Evolutionary conservation across 345 rosid genomes (phyloP), one percentile per base, ranked within the genome.

Genomic region (Microcos paniculata): DNA sequence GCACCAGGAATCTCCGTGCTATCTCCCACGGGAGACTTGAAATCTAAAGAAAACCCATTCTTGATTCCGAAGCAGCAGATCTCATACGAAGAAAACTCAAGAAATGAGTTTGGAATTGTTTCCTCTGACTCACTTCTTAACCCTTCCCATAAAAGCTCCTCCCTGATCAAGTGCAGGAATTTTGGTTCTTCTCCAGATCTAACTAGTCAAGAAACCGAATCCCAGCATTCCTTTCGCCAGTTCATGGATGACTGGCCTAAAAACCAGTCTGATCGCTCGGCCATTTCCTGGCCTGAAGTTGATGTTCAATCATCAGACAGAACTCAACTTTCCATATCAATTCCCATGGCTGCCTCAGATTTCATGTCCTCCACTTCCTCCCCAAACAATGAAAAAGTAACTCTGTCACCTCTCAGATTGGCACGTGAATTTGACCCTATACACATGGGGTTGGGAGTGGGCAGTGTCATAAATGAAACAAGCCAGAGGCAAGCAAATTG

Each of bases 211-310:
- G 84, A 82, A 74, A 80, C 79, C 26, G 79, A 79, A 74, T 72
- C 86, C 11, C 88, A 90, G 18, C 82, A 85, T 30, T 84, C 87
- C 45, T 58, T 85, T 48, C 88, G 80, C 61, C 92, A 88, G 62
- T 90, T 91, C 84, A 88, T 87, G 83, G 88, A 89, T 8, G 85
- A 85, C 49, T 88, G 94, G 90, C 85, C 92, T 31, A 84, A 77
- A 76, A 72, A 49, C 64, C 84, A 84, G 57, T 76, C 87, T 15
- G 83, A 85, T 76, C 84, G 76, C 11, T 53, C 88, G 0, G 52
- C 80, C 30, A 56, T 83, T 46, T 83, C 88, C 15, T 89, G 93
- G 91, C 80, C 89, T 33, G 86, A 71, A 48, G 73, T 77, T 38
- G 84, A 85, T 77, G 62, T 67, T 73, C 90, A 86, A 26, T 77